Base-by-base conservation (phyloP, 2,329 filamentous ascomycete species). In the Didymella pinodella region DNA sequence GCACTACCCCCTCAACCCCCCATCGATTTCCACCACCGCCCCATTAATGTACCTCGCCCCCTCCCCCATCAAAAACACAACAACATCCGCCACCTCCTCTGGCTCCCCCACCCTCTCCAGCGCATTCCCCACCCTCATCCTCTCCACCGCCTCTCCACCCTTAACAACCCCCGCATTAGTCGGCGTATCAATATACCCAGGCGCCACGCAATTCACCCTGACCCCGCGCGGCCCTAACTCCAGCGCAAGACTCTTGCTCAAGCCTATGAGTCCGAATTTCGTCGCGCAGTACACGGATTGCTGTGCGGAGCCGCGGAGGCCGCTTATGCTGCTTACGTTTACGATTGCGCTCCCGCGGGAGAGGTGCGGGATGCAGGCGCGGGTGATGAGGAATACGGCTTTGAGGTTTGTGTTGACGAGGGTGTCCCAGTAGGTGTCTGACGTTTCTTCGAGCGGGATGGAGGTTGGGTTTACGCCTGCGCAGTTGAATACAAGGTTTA, bases 31-130 rank as follows among this genome's bases (percentile, higher is more conserved):
- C 45, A 83, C 70, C 18, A 83, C 77, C 63, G 74, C 76, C 14
- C 81, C 81, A 66, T 79, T 83, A 54, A 83, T 76, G 73, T 83
- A 84, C 58, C 75, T 69, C 31, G 73, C 73, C 50, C 78, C 79
- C 18, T 79, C 76, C 28, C 80, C 77, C 57, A 83, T 79, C 66
- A 84, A 68, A 67, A 83, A 84, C 7, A 78, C 77, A 22, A 83
- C 81, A 10, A 82, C 80, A 72, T 83, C 80, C 34, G 81, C 81
- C 26, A 84, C 77, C 67, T 84, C 82, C 50, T 79, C 80, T 1
- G 80, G 72, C 36, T 73, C 77, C 0, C 81, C 82, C 65, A 83
- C 62, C 48, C 79, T 72, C 53, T 75, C 79, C 65, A 81, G 62
- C 40, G 79, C 77, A 62, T 80, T 77, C 49, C 76, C 76, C 48